A percentile compares a stretch with the other conserved stretches of the same genome.
Evolutionary conservation across 1,284 basidiomycete genomes (phyloP).

Genomic region (Cutaneotrichosporon sp.): DNA sequence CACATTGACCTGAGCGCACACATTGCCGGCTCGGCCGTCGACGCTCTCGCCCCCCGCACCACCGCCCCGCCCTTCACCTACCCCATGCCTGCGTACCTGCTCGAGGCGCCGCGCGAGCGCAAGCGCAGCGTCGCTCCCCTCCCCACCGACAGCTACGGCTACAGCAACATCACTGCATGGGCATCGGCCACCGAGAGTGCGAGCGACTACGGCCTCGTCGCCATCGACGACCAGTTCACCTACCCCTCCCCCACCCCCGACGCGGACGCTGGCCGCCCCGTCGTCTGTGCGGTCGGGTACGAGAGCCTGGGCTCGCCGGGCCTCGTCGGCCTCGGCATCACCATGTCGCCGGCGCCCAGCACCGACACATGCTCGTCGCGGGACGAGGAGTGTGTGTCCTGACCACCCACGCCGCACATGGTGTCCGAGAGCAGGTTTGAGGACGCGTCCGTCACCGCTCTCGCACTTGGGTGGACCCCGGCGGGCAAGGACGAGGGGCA

Average conservation of each 20-base stretch:
- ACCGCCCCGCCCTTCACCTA: conserved; percentile 20
- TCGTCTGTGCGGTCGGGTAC: conserved; percentile 3
- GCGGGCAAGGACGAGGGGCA: neutral
- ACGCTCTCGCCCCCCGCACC: conserved; percentile 14
- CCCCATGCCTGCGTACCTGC: conserved; percentile 15
- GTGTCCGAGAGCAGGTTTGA: neutral
- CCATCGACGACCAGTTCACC: neutral
- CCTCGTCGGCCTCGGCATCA: conserved; percentile 26
- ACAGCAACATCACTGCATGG: neutral
- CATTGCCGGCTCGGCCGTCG: conserved; percentile 31
- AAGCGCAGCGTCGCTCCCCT: conserved; percentile 6
- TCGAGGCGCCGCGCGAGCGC: conserved; percentile 1
- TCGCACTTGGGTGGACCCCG: neutral
- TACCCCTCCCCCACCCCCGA: neutral
- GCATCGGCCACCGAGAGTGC: neutral
- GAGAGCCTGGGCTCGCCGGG: conserved; percentile 9
- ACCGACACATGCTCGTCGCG: conserved; percentile 13
- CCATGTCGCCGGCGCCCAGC: conserved; percentile 13
- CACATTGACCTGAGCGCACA: conserved; percentile 46
- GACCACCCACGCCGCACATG: conserved; percentile 22
- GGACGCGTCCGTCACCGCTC: neutral
- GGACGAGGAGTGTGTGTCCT: conserved; percentile 21
- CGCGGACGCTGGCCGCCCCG: neutral
- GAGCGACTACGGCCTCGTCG: neutral
- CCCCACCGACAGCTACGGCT: neutral